phyloP scores from a whole-genome alignment of 1,139 yeast genomes.

The Sugiyamaella xylanicola region DNA sequence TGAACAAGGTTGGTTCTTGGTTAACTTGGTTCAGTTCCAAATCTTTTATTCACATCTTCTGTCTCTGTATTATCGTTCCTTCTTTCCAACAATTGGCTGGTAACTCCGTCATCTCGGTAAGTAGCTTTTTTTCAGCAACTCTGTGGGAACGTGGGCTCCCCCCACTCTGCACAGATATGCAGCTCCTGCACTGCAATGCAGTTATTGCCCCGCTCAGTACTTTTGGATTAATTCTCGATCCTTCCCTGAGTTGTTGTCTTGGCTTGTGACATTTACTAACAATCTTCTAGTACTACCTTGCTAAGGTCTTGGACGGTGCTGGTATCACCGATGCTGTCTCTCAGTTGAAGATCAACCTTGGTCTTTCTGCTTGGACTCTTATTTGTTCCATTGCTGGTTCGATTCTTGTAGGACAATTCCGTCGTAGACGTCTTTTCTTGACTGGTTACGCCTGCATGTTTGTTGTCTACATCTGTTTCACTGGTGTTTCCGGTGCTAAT shows the following conservation, averaged over 20 bases:
- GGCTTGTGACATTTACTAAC: slow-evolving; percentile 1
- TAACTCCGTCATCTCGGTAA: slow-evolving; percentile 28
- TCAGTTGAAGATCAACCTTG: slow-evolving; percentile 35
- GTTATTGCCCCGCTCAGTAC: not conserved
- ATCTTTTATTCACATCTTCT: slow-evolving; percentile 46
- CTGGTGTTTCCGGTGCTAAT: slow-evolving; percentile 35
- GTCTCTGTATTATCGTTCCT: slow-evolving; percentile 41
- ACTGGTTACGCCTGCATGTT: slow-evolving; percentile 39
- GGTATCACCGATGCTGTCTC: slow-evolving; percentile 28
- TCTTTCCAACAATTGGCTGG: slow-evolving; percentile 30
- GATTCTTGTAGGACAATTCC: slow-evolving; percentile 23
- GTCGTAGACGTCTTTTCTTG: slow-evolving; percentile 54
- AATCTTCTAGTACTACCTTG: slow-evolving; percentile 23
- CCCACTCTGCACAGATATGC: slow-evolving; percentile 12
- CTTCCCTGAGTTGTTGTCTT: not conserved
- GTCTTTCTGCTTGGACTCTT: slow-evolving; percentile 65
- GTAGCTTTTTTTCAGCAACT: not conserved
- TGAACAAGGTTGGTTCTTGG: slow-evolving; percentile 22
- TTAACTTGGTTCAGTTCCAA: slow-evolving; percentile 44
- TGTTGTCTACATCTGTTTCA: slow-evolving; percentile 31
- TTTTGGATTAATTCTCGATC: not conserved
- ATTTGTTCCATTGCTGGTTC: slow-evolving; percentile 73
- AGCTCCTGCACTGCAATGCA: not conserved
- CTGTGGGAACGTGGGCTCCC: not conserved
- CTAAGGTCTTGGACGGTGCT: slow-evolving; percentile 26